Evolutionary conservation across 2,329 filamentous ascomycete genomes (phyloP), one percentile per base, ranked within the genome.

Genomic region (Fusarium hainanense): DNA sequence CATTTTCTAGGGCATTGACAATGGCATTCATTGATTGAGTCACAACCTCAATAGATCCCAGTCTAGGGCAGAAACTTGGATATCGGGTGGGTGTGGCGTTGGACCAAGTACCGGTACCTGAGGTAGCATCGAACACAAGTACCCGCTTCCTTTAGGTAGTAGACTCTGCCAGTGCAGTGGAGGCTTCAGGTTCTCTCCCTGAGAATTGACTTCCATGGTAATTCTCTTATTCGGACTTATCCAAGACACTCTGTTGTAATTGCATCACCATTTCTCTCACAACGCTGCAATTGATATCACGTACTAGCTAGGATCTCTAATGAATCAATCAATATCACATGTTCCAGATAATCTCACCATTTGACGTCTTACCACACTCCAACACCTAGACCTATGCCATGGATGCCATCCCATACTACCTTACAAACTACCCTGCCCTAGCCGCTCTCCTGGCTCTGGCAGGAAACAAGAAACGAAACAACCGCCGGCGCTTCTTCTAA

Each of bases 391-490:
- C 63, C 64, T 52, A 43, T 57, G 21, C 60, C 49, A 54, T 58
- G 34, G 34, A 37, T 37, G 34, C 34, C 34, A 37, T 37, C 34
- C 34, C 34, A 37, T 37, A 37, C 34, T 37, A 37, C 34, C 34
- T 37, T 37, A n/a, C 34, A n/a, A n/a, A 37, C 10, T 37, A 37
- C 49, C 56, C 60, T 62, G 34, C 28, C 58, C 69, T 73, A 73
- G 66, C 68, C 72, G 72, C 72, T 71, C 62, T 71, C 65, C 69
- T 49, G 49, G 32, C 23, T 52, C n/a, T 57, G 69, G 59, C 69
- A 63, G 62, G 63, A 72, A 74, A 72, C 72, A 70, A 66, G 63
- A 74, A 74, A 74, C 72, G 72, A 74, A 74, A 74, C 72, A 74
- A 72, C 54, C 72, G 72, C 72, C 54, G 63, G 72, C 72, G 72